Base-by-base conservation (phyloP, 2,329 filamentous ascomycete genomes). In the Epichloe gansuensis region DNA sequence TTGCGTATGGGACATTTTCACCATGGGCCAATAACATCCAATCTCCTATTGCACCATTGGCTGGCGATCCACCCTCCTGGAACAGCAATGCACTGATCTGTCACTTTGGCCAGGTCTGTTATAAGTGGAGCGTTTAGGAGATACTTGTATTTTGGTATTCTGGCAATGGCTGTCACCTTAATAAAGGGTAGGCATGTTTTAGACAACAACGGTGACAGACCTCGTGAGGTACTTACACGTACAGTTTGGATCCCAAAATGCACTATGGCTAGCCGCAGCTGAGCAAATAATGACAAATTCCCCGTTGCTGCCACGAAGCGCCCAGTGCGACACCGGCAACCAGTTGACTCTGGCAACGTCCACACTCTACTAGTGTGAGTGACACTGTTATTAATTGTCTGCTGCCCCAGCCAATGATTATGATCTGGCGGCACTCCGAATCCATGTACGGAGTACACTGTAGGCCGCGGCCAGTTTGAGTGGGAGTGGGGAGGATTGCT, bases 351-450 rank as follows among this genome's bases (percentile, higher is more conserved):
- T 43, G 11, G n/a, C 36, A 23, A 43, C 11, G 41, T 9, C 17
- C 5, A 21, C 12, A 17, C 41, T 13, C 17, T 5, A 21, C 17
- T 12, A 21, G 17, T 25, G 17, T 15, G 17, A 25, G 21, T 25
- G 39, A 21, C 17, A 21, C 17, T 21, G 17, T 21, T 21, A 21
- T 21, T 21, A 21, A 21, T 21, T 21, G 17, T 21, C 17, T 40
- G 21, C 27, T n/a, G n/a, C 46, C 31, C 27, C 27, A n/a, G 17
- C 50, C 47, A 53, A 50, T 53, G 41, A 41, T 17, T 4, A 11
- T 42, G n/a, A 35, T 13, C 39, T 53, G 51, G 47, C 51, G 51
- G 35, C 36, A 49, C 34, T 34, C 41, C 42, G 35, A 47, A 50
- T 50, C 43, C 51, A 50, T 40, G 42, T 41, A 41, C 6, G 27